Percentiles rank a stretch among this genome's conserved stretches.
These are phyloP conservation scores for Candida xiaguanensis DNA, from an alignment of 805 yeast species.

Conservation along the genomic window DNA sequence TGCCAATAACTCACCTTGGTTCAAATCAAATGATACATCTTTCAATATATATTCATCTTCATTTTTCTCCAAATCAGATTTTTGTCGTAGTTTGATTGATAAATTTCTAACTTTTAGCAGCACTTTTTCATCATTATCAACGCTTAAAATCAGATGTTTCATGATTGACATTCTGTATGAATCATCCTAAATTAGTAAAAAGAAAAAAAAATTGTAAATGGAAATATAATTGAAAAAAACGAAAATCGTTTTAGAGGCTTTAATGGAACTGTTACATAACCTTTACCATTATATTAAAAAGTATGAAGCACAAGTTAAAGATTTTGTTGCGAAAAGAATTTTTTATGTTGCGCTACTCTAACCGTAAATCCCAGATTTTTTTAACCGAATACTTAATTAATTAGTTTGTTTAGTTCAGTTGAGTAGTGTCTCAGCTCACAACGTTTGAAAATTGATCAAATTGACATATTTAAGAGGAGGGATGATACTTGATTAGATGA, in stretches of 20 bases:
- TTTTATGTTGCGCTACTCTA: neutral
- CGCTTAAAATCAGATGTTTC: neutral
- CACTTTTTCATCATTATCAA: neutral
- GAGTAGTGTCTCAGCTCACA: neutral
- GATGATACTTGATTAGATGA: too few relatives aligned
- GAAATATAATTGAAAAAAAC: neutral
- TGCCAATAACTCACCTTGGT: conserved; percentile 31
- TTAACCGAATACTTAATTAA: too few relatives aligned
- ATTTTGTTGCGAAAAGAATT: neutral
- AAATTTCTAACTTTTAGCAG: conserved; percentile 2
- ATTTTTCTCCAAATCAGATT: conserved; percentile 10
- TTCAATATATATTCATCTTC: conserved; percentile 16
- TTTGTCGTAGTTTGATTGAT: neutral
- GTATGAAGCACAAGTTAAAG: neutral
- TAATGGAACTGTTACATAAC: neutral
- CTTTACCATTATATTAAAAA: neutral
- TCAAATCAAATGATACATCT: conserved; percentile 26
- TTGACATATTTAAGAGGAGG: too few relatives aligned
- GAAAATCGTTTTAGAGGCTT: neutral
- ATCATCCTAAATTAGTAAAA: neutral
- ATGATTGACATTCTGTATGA: neutral
- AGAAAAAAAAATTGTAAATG: neutral
- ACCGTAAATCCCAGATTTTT: neutral
- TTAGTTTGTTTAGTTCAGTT: too few relatives aligned
- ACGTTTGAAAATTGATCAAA: neutral